Evolutionary conservation across 1,139 yeast species (phyloP).

Genomic region (Debaryomycetaceae sp.): DNA sequence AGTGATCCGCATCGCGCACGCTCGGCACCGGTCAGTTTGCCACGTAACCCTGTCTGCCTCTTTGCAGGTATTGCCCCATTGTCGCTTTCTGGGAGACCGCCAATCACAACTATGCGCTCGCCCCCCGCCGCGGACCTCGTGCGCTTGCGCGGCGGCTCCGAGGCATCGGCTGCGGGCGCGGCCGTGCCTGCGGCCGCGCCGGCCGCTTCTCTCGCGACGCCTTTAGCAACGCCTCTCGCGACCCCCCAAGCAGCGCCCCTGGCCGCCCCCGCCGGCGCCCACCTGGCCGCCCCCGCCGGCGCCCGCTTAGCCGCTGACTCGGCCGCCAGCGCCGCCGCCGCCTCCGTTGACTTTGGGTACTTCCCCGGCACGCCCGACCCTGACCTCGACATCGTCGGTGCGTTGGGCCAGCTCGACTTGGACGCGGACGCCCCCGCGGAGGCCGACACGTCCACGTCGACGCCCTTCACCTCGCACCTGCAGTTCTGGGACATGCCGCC

Average conservation of each 20-base stretch:
- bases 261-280: neutral
- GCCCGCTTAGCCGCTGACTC: too few species aligned
- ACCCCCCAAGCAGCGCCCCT: neutral
- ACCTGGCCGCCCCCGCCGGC: neutral
- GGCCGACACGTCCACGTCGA: conserved; percentile 4
- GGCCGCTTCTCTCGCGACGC: neutral
- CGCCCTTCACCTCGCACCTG: conserved; percentile 7
- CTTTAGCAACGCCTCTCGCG: neutral
- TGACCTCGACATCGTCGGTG: conserved; percentile 40
- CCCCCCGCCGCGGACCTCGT: too few species aligned
- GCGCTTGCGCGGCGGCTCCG: too few species aligned
- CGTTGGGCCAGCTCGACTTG: conserved; percentile 35
- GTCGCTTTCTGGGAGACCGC: too few species aligned
- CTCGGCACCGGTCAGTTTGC: too few species aligned
- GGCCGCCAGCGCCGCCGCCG: conserved; percentile 6
- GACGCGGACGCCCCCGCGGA: conserved; percentile 29
- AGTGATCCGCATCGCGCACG: too few species aligned
- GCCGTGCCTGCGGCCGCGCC: neutral
- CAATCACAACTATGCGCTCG: too few species aligned
- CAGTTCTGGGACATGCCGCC: conserved; percentile 7
- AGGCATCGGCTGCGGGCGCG: too few species aligned
- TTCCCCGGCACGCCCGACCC: conserved; percentile 4
- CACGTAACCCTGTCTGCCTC: too few species aligned
- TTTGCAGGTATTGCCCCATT: too few species aligned
- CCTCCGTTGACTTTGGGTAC: neutral